phyloP scores from a whole-genome alignment of 495 filamentous ascomycete genomes.

The Aspergillus kassunensis region DNA sequence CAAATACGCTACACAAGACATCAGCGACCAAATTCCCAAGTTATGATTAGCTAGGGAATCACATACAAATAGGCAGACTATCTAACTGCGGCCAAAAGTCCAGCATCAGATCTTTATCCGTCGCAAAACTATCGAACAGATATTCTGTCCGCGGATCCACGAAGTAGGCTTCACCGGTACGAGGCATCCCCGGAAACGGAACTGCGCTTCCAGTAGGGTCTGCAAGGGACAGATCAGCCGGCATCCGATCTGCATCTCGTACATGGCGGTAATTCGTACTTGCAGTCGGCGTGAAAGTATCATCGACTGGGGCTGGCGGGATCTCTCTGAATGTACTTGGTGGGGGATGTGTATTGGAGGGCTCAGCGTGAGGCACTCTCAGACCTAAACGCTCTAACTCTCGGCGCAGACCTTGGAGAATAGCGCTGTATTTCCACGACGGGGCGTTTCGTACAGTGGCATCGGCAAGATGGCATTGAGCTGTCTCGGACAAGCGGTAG shows the following conservation, averaged over 20 bases:
- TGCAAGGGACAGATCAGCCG: background rate
- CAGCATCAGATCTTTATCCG: slow-evolving; percentile 19
- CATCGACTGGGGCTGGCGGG: background rate
- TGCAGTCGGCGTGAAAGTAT: background rate
- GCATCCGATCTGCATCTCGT: background rate
- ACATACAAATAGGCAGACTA: slow-evolving; percentile 24
- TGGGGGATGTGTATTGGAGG: background rate
- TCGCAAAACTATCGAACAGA: slow-evolving; percentile 20
- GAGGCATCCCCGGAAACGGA: background rate
- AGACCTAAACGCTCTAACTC: slow-evolving; percentile 15
- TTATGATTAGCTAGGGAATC: background rate
- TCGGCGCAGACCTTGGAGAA: slow-evolving; percentile 23
- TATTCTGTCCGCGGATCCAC: slow-evolving; percentile 18
- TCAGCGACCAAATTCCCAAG: background rate
- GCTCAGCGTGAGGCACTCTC: background rate
- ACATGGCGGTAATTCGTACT: background rate
- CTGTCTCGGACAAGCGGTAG: slow-evolving; percentile 19
- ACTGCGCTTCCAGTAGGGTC: background rate
- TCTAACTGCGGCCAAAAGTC: slow-evolving; percentile 32
- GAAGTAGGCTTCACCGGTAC: background rate
- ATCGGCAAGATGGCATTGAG: slow-evolving; percentile 24
- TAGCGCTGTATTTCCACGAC: slow-evolving; percentile 26
- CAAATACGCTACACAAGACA: slow-evolving; percentile 2
- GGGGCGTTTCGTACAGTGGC: slow-evolving; percentile 26
- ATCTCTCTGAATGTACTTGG: background rate